Conservation (phyloP, 148 eudicot genomes). For the Amaranthus cruentus region DNA sequence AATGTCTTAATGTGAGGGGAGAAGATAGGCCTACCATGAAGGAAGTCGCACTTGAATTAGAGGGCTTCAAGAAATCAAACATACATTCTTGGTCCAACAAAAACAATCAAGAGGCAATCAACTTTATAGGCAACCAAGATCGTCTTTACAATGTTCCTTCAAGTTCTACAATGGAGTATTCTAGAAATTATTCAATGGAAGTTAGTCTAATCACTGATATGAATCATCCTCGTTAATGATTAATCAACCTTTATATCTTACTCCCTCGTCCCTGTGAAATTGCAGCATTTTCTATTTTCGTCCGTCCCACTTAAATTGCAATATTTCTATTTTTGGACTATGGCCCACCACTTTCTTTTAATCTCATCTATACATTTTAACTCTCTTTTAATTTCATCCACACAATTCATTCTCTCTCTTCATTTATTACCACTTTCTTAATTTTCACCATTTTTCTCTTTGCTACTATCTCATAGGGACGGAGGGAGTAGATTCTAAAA, state of each 20-base stretch:
- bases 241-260: neutral
- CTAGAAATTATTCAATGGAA: neutral
- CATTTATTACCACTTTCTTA: neutral
- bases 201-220: neutral
- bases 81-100: slow-evolving; percentile 4
- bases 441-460: no score
- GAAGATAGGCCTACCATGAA: slow-evolving; percentile 31
- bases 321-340: no score
- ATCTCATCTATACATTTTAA: neutral
- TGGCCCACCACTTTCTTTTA: no score
- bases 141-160: neutral
- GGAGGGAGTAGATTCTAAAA: neutral
- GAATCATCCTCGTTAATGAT: slow-evolving; percentile 14
- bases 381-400: neutral
- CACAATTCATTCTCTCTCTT: neutral
- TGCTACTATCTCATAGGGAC: no score
- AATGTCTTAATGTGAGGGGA: slow-evolving; percentile 17
- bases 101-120: neutral
- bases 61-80: slow-evolving; percentile 9
- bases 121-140: neutral
- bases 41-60: slow-evolving; percentile 18
- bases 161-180: neutral
- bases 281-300: neutral
- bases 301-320: no score
- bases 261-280: neutral